Percentiles rank a stretch among this genome's conserved stretches.
Evolutionary conservation across 148 eudicot genomes (phyloP).

Genomic region (Silene conica): DNA sequence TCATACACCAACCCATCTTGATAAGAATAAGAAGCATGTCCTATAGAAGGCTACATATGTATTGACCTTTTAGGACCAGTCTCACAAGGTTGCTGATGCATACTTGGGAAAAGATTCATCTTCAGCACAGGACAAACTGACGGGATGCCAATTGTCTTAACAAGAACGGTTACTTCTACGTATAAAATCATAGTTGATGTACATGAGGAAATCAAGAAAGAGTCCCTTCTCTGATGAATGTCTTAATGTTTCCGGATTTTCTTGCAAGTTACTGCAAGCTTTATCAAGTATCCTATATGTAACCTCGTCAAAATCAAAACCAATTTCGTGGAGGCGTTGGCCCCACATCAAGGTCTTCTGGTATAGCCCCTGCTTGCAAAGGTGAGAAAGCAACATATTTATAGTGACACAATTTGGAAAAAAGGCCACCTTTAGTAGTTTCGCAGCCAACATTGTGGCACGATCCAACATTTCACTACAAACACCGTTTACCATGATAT

Average conservation of each 20-base stretch:
- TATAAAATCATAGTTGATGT: conserved; percentile 65
- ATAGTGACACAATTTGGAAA: conserved; percentile 71
- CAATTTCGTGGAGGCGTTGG: conserved; percentile 52
- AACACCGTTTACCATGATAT: conserved; percentile 76
- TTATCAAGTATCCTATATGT: conserved; percentile 63
- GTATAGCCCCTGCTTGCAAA: conserved; percentile 75
- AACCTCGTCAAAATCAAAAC: conserved; percentile 57
- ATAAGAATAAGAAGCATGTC: background rate
- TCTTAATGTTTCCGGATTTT: conserved; percentile 29
- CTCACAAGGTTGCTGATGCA: background rate
- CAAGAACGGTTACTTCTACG: conserved; percentile 30
- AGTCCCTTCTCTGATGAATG: conserved; percentile 55
- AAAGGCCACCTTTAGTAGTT: conserved; percentile 83
- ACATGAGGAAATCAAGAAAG: conserved; percentile 84
- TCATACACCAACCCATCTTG: background rate
- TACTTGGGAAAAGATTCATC: background rate
- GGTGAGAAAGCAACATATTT: conserved; percentile 73
- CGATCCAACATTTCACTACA: conserved; percentile 70
- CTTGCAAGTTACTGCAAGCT: conserved; percentile 48
- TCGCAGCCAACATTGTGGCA: conserved; percentile 75
- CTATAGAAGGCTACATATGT: conserved; percentile 2
- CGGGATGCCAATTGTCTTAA: conserved; percentile 16
- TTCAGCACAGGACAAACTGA: conserved; percentile 19
- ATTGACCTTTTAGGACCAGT: conserved; percentile 1
- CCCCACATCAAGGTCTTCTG: conserved; percentile 83